A percentile compares a stretch with the other conserved stretches of the same genome.
Evolutionary conservation across 495 filamentous ascomycete species (phyloP).

Genomic region (Pseudotulostoma volvatum): DNA sequence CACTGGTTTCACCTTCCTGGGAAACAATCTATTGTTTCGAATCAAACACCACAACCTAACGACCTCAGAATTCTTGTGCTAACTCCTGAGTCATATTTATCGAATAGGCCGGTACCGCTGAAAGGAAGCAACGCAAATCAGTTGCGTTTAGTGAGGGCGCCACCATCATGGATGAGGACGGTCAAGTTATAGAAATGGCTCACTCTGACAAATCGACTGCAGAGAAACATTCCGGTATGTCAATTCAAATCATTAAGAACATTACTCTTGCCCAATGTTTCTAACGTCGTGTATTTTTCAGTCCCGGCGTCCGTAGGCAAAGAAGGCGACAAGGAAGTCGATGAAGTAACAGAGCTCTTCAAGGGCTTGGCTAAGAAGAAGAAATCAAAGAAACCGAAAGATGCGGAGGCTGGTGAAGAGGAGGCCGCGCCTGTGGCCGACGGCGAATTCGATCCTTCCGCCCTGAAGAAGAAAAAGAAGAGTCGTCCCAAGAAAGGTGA

Average conservation of each 20-base stretch:
- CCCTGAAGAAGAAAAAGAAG: constrained; percentile 92
- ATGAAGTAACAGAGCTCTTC: constrained; percentile 59
- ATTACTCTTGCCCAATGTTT: too few species aligned
- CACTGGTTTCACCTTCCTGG: too few species aligned
- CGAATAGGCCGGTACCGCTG: constrained; percentile 16
- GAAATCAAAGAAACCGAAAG: constrained; percentile 50
- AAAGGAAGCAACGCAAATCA: constrained; percentile 55
- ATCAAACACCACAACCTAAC: too few species aligned
- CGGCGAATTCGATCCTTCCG: constrained; percentile 54
- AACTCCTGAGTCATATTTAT: too few species aligned
- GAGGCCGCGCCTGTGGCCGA: constrained; percentile 40
- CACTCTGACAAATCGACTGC: constrained; percentile 52
- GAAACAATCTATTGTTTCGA: too few species aligned
- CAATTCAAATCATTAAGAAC: too few species aligned
- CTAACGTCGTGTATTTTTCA: background rate
- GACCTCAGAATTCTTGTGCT: too few species aligned
- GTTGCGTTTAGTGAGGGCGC: constrained; percentile 78
- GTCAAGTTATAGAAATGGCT: constrained; percentile 55
- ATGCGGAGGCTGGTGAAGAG: constrained; percentile 38
- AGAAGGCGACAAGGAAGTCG: constrained; percentile 44
- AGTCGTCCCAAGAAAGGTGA: constrained; percentile 63
- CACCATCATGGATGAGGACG: constrained; percentile 71
- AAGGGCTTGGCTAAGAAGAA: constrained; percentile 82
- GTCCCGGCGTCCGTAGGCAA: background rate
- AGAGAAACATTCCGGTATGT: constrained; percentile 52